Percentiles rank a stretch among this genome's conserved stretches.
phyloP scores from a whole-genome alignment of 1,284 basidiomycete species.

The Volvariella volvacea region DNA sequence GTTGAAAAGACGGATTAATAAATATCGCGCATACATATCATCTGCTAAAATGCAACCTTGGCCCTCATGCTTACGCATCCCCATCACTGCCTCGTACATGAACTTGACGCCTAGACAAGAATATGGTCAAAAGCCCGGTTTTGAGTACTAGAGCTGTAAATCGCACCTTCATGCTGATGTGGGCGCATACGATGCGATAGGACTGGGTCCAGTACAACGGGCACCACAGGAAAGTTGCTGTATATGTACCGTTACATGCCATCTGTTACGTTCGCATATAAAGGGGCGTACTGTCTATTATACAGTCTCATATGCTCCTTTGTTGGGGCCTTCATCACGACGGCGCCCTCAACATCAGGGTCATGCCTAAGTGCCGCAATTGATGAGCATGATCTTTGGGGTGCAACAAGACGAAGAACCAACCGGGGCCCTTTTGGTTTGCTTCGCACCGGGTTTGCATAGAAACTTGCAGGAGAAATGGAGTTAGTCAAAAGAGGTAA shows the following conservation, averaged over 20 bases:
- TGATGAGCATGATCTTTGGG: no score
- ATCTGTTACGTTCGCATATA: constrained; percentile 1
- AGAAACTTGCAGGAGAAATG: constrained; percentile 57
- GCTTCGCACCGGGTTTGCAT: constrained; percentile 35
- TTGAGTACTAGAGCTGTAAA: not conserved
- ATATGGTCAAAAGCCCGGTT: constrained; percentile 3
- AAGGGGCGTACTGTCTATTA: constrained; percentile 60
- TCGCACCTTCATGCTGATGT: constrained; percentile 84
- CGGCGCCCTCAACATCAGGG: constrained; percentile 66
- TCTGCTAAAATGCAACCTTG: constrained; percentile 96
- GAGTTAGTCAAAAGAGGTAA: constrained; percentile 31
- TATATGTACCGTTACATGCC: constrained; percentile 6
- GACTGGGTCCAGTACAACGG: constrained; percentile 94
- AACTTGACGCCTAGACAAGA: constrained; percentile 64
- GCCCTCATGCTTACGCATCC: constrained; percentile 81
- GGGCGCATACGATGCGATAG: constrained; percentile 73
- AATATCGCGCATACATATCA: constrained; percentile 72
- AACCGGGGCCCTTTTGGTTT: constrained; percentile 51
- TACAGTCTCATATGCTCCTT: constrained; percentile 59
- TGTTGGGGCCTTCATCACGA: constrained; percentile 83
- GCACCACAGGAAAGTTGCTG: constrained; percentile 59
- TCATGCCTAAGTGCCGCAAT: constrained; percentile 53
- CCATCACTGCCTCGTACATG: constrained; percentile 96
- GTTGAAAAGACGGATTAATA: constrained; percentile 10
- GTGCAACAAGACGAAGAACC: constrained; percentile 14